Base-by-base conservation (phyloP, 1,284 basidiomycete genomes). In the Rhodotorula mucilaginosa region DNA sequence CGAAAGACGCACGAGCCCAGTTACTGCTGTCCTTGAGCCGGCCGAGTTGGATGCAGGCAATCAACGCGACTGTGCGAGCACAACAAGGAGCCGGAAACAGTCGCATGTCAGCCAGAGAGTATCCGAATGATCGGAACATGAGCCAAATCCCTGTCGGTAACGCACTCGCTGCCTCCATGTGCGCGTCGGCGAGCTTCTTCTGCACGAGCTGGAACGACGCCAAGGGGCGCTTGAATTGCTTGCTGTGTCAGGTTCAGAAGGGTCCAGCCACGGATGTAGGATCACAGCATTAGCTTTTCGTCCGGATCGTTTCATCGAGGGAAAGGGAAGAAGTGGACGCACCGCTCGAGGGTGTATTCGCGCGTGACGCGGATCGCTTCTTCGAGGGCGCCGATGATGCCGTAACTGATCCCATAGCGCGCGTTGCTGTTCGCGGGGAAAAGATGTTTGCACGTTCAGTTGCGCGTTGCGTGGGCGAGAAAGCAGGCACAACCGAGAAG, bases 111-210 rank as follows among this genome's bases (percentile, higher is more conserved):
- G 34, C 26, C 26, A 26, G 26, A 26, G 26, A 26, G 26, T 26
- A 26, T 26, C 26, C 26, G 26, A 26, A 26, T 26, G 26, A 26
- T 26, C 26, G 26, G 26, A 26, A 26, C 26, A 26, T 26, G 26
- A 26, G 26, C 26, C 26, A 26, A 26, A 26, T 26, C 26, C 26
- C 26, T 26, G 34, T 7, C 34, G 34, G 34, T 2, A 39, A 56
- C 62, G 39, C 34, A 64, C 62, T 56, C 0, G 89, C 87, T 18
- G 88, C 87, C 78, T 96, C 93, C 2, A 90, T 92, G 75, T 91
- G 88, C 21, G 95, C 95, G 76, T 97, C 94, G 2, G 90, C 93
- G 26, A 99, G 86, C 83, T 98, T 99, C 87, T 96, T 96, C 82
- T 98, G 96, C 31, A 98, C 87, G 47, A 83, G 76, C 70, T 99